Evolutionary conservation across 2,329 filamentous ascomycete species (phyloP).

Genomic region (Stemphylium beticola): DNA sequence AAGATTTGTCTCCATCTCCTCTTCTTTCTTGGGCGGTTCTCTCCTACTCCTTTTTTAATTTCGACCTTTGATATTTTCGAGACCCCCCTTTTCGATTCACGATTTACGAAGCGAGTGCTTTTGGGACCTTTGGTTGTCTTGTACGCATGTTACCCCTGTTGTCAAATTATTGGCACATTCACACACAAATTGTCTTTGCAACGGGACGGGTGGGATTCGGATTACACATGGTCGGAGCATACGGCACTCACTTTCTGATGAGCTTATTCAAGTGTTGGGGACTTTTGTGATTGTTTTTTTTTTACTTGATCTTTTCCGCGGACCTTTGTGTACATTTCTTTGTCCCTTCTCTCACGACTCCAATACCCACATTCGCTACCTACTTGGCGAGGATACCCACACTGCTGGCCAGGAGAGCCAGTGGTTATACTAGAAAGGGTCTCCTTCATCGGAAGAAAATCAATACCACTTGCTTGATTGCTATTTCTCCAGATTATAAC

Average conservation of each 20-base stretch:
- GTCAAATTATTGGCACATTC: constrained; percentile 29
- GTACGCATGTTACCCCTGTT: constrained; percentile 40
- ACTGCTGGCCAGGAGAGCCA: constrained; percentile 25
- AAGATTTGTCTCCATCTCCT: neutral
- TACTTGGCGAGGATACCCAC: constrained; percentile 27
- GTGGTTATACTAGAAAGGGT: constrained; percentile 43
- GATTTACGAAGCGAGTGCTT: constrained; percentile 50
- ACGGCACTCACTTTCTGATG: constrained; percentile 16
- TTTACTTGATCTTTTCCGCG: constrained; percentile 10
- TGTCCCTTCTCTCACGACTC: constrained; percentile 8
- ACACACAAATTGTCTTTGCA: constrained; percentile 45
- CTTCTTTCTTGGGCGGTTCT: constrained; percentile 14
- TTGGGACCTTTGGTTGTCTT: constrained; percentile 35
- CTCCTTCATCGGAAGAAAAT: constrained; percentile 47
- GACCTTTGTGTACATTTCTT: constrained; percentile 20
- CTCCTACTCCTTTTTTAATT: constrained; percentile 29
- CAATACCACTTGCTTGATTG: constrained; percentile 22
- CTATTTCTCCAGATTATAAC: neutral
- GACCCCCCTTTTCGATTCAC: constrained; percentile 36
- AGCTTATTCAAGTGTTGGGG: constrained; percentile 1
- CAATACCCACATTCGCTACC: constrained; percentile 39
- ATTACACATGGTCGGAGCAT: constrained; percentile 31
- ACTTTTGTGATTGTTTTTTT: constrained; percentile 13
- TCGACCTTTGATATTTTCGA: constrained; percentile 26
- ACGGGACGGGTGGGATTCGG: constrained; percentile 25